A percentile compares a stretch with the other conserved stretches of the same genome.
Conservation (phyloP, 495 filamentous ascomycete genomes). For the Penicillium cataractarum region DNA sequence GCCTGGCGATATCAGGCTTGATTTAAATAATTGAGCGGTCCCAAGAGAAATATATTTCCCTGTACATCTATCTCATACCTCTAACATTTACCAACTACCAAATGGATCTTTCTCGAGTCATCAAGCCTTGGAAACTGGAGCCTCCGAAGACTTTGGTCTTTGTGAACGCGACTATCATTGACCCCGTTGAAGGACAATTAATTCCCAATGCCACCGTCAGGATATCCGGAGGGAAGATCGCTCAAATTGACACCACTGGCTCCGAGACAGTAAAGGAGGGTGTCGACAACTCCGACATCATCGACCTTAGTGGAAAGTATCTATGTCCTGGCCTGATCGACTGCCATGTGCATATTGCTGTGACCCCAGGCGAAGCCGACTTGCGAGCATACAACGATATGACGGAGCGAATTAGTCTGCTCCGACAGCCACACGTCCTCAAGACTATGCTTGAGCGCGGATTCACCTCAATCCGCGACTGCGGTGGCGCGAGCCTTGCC, state of each 20-base stretch:
- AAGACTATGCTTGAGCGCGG: constrained; percentile 53
- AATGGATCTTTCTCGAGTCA: constrained; percentile 24
- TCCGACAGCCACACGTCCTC: constrained; percentile 22
- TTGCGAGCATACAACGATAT: constrained; percentile 30
- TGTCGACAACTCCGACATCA: constrained; percentile 7
- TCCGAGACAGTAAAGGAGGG: background rate
- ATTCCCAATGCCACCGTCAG: constrained; percentile 29
- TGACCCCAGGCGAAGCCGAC: constrained; percentile 43
- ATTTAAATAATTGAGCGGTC: background rate
- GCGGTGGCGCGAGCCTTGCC: constrained; percentile 51
- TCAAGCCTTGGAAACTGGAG: constrained; percentile 40
- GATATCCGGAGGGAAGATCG: constrained; percentile 30
- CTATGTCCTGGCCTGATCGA: constrained; percentile 62
- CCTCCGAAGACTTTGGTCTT: constrained; percentile 29
- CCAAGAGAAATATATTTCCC: background rate
- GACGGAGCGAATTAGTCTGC: constrained; percentile 21
- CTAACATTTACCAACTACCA: background rate
- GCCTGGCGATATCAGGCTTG: background rate
- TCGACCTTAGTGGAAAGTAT: constrained; percentile 51
- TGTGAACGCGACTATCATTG: constrained; percentile 36
- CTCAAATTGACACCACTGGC: constrained; percentile 17
- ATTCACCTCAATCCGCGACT: constrained; percentile 57
- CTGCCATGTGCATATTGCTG: constrained; percentile 58
- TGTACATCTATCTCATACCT: too few relatives aligned
- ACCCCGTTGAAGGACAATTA: constrained; percentile 32